A percentile compares a stretch with the other conserved stretches of the same genome.
Evolutionary conservation across 139 green algal genomes (phyloP).

Genomic region (Yamagishiella unicocca): DNA sequence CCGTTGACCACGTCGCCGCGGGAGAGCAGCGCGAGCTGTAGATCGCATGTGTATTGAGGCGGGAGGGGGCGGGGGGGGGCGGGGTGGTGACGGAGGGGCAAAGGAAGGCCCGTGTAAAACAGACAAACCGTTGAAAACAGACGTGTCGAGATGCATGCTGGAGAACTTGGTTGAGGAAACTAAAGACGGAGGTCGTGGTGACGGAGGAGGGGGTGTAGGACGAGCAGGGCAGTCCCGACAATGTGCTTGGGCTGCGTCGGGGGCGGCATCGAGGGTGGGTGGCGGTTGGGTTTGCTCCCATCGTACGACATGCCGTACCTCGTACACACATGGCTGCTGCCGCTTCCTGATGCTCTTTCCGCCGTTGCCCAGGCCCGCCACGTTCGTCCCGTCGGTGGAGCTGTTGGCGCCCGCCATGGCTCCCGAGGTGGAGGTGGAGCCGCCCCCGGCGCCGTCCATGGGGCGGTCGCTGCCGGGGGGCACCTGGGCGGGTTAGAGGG

Average conservation of each 20-base stretch:
- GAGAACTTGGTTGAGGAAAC: too few relatives aligned
- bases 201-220: neutral
- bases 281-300: too few relatives aligned
- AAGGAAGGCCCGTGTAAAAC: too few relatives aligned
- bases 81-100: neutral
- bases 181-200: too few relatives aligned
- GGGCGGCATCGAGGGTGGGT: too few relatives aligned
- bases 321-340: slow-evolving; percentile 28
- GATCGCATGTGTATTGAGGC: too few relatives aligned
- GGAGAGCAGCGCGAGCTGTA: slow-evolving; percentile 38
- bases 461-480: neutral
- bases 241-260: too few relatives aligned
- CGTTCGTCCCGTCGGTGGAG: neutral
- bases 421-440: neutral
- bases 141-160: too few relatives aligned
- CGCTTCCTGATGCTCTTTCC: neutral
- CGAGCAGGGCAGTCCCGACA: too few relatives aligned
- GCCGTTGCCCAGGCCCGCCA: too few relatives aligned
- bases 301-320: slow-evolving; percentile 30
- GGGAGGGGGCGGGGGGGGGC: neutral
- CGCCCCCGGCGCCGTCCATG: neutral
- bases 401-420: neutral
- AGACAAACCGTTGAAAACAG: neutral
- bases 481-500: neutral
- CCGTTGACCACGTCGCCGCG: slow-evolving; percentile 39